Conservation (phyloP, 768 basidiomycete species). For the Lyophyllum semitale region DNA sequence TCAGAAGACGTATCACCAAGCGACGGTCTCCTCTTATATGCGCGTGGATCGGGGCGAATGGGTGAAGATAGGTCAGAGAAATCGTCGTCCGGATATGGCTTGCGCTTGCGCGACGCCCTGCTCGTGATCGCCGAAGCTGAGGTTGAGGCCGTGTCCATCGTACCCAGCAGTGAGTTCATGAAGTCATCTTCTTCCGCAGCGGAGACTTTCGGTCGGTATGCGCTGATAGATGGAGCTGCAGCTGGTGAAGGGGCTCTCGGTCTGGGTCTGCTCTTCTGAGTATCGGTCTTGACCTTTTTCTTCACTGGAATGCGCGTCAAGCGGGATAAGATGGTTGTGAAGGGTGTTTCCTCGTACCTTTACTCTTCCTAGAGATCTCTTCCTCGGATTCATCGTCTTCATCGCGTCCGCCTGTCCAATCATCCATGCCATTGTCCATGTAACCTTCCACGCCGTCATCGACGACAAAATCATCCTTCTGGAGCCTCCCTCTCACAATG, state of each 20-base stretch:
- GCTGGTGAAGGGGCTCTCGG: slow-evolving; percentile 52
- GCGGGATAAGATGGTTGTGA: not conserved
- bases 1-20: slow-evolving; percentile 51
- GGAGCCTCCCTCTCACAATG: slow-evolving; percentile 82
- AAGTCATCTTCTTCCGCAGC: slow-evolving; percentile 87
- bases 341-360: slow-evolving; percentile 30
- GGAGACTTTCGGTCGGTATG: slow-evolving; percentile 77
- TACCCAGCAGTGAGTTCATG: slow-evolving; percentile 79
- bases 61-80: slow-evolving; percentile 44
- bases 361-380: slow-evolving; percentile 47
- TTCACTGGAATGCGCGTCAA: slow-evolving; percentile 25
- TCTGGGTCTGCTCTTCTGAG: slow-evolving; percentile 44
- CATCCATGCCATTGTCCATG: slow-evolving; percentile 96
- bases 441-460: slow-evolving; percentile 93
- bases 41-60: slow-evolving; percentile 22
- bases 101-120: slow-evolving; percentile 60
- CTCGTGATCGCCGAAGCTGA: slow-evolving; percentile 32
- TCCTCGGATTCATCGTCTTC: slow-evolving; percentile 61
- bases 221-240: slow-evolving; percentile 65
- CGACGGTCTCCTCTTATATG: slow-evolving; percentile 34
- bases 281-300: slow-evolving; percentile 43
- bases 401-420: slow-evolving; percentile 70
- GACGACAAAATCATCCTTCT: slow-evolving; percentile 90
- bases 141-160: slow-evolving; percentile 56
- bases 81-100: slow-evolving; percentile 53